phyloP scores from a whole-genome alignment of 202 grass and related monocot genomes.

The Brachypodium distachyon region DNA sequence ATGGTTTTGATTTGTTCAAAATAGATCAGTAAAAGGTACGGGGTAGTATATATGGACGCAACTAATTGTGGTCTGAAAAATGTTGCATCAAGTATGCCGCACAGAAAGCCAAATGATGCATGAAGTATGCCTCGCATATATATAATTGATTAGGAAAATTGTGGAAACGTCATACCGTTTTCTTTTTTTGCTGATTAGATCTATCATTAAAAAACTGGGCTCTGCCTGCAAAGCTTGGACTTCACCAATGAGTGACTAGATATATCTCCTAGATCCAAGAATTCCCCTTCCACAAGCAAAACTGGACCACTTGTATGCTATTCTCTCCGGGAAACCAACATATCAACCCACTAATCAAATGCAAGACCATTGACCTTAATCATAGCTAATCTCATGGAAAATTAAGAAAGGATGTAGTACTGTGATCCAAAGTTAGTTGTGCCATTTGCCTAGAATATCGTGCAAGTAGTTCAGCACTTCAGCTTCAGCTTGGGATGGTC shows the following conservation, averaged over 20 bases:
- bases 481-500: conserved; percentile 11
- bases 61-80: not conserved
- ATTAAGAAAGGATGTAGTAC: not conserved
- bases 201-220: conserved; percentile 13
- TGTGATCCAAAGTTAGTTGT: conserved; percentile 42
- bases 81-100: not conserved
- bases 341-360: conserved; percentile 17
- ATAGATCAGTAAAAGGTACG: no score
- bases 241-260: conserved; percentile 30
- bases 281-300: not conserved
- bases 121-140: not conserved
- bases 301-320: conserved; percentile 12
- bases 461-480: not conserved
- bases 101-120: no score
- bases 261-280: conserved; percentile 46
- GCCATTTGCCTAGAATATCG: conserved; percentile 15
- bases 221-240: conserved; percentile 31
- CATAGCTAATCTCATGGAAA: conserved; percentile 12
- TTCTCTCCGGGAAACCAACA: conserved; percentile 20
- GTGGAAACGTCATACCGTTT: not conserved
- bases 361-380: conserved; percentile 47
- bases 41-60: no score
- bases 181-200: conserved; percentile 7
- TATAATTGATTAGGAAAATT: not conserved
- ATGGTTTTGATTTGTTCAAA: no score